Base-by-base conservation (phyloP, 1,284 basidiomycete species). In the Ganoderma sinense region DNA sequence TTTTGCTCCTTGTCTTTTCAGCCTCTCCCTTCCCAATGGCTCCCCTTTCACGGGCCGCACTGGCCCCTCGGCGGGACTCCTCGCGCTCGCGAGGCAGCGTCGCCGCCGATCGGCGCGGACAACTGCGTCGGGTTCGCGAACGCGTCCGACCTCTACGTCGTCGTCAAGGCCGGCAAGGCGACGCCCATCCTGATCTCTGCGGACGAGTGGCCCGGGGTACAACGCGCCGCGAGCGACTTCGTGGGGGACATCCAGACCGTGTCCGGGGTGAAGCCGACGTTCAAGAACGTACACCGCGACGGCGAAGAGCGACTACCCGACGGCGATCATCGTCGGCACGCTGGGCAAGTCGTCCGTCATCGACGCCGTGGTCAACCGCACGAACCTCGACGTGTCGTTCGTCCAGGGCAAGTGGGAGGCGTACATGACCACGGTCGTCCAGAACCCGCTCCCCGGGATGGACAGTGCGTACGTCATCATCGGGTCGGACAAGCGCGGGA, bases 351-450 rank as follows among this genome's bases (percentile, higher is more conserved):
- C 90, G 0, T 84, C 87, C 1, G 81, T 91, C 29, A 88, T 91
- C 62, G 81, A 87, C 64, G 80, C 83, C 67, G 78, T 90, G 18
- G 83, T 91, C 39, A 87, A 88, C 65, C 75, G 82, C 62, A 85
- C 88, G 4, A 81, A 83, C 16, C 76, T 91, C 66, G 86, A 90
- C 73, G 86, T 89, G 1, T 88, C 87, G 5, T 80, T 80, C 2
- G 82, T 92, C 61, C 75, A 87, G 67, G 90, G 90, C 2, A 82
- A 88, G 69, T 92, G 91, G 91, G 91, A 92, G 76, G 78, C 87
- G 0, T 92, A 88, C 79, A 76, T 87, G 72, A 80, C 87, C 4
- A 79, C 79, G 62, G 84, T 86, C 66, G 87, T 91, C 4, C 76
- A 82, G 51, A 85, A 89, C 71, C 89, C 89, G 6, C 80, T 91